Percentiles rank a stretch among this genome's conserved stretches.
Conservation (phyloP, 2,329 filamentous ascomycete genomes). For the Whalleya microplaca region DNA sequence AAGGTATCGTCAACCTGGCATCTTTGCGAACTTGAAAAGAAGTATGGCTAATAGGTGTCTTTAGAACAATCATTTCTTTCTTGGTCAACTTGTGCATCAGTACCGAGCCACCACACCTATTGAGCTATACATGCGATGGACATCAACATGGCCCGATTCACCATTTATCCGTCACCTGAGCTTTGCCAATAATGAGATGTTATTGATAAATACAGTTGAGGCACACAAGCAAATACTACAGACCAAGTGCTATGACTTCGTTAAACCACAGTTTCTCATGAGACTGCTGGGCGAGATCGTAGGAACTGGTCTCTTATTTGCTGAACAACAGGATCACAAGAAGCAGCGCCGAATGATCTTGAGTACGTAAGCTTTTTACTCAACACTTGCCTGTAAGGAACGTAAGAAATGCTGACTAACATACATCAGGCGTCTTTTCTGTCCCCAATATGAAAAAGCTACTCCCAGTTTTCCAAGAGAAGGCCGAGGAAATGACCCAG, state of each 20-base stretch:
- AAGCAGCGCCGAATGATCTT: conserved; percentile 39
- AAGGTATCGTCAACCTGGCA: conserved; percentile 6
- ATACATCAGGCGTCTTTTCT: conserved; percentile 36
- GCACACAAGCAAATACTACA: conserved; percentile 35
- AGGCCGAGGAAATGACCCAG: conserved; percentile 38
- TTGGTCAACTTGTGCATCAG: conserved; percentile 22
- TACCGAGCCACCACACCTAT: conserved; percentile 21
- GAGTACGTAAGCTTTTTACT: conserved; percentile 14
- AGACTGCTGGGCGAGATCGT: conserved; percentile 32
- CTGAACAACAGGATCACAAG: conserved; percentile 41
- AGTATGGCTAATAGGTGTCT: neutral
- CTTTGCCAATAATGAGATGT: conserved; percentile 32
- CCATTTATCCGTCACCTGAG: conserved; percentile 34
- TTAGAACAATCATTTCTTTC: conserved; percentile 22
- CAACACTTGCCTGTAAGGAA: neutral
- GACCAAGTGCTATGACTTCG: conserved; percentile 36
- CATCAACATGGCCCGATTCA: conserved; percentile 29
- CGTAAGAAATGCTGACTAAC: neutral
- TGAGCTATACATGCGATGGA: conserved; percentile 28
- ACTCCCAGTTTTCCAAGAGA: conserved; percentile 40
- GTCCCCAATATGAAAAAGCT: conserved; percentile 40
- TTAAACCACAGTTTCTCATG: conserved; percentile 36
- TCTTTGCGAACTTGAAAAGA: too few species aligned
- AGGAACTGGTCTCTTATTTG: conserved; percentile 41
- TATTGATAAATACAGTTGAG: conserved; percentile 34